Percentiles rank a stretch among this genome's conserved stretches.
Evolutionary conservation across 2,329 filamentous ascomycete species (phyloP).

Genomic region (Sphaerulina populicola): DNA sequence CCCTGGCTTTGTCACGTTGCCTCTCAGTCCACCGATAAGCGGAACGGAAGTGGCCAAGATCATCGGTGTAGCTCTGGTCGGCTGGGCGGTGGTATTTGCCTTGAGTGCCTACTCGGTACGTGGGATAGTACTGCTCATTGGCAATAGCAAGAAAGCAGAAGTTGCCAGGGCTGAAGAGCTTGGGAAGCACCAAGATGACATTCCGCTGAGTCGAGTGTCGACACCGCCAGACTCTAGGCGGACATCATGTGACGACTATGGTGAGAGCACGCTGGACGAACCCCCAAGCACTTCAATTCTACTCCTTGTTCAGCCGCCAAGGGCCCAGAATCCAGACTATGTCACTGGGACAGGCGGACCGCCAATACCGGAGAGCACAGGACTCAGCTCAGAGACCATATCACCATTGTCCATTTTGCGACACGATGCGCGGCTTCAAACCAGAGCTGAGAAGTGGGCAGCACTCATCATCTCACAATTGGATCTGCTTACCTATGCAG

Average conservation of each 20-base stretch:
- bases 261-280: background rate
- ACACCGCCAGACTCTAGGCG: constrained; percentile 6
- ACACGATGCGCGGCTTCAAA: constrained; percentile 39
- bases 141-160: constrained; percentile 47
- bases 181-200: constrained; percentile 38
- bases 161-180: constrained; percentile 48
- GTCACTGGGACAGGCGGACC: constrained; percentile 25
- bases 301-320: constrained; percentile 16
- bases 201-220: constrained; percentile 36
- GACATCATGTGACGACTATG: background rate
- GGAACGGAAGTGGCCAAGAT: constrained; percentile 51
- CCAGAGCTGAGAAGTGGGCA: constrained; percentile 46
- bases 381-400: background rate
- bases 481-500: background rate
- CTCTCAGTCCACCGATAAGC: constrained; percentile 49
- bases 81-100: constrained; percentile 41
- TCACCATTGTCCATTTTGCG: constrained; percentile 21
- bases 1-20: constrained; percentile 52
- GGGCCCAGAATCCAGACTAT: constrained; percentile 21
- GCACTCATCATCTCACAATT: constrained; percentile 37
- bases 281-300: constrained; percentile 2
- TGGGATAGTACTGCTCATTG: constrained; percentile 45
- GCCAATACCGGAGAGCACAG: constrained; percentile 9
- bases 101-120: constrained; percentile 36
- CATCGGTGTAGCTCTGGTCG: constrained; percentile 51